Evolutionary conservation across 1,284 basidiomycete genomes (phyloP).

Genomic region (Sanguinoderma infundibulare): DNA sequence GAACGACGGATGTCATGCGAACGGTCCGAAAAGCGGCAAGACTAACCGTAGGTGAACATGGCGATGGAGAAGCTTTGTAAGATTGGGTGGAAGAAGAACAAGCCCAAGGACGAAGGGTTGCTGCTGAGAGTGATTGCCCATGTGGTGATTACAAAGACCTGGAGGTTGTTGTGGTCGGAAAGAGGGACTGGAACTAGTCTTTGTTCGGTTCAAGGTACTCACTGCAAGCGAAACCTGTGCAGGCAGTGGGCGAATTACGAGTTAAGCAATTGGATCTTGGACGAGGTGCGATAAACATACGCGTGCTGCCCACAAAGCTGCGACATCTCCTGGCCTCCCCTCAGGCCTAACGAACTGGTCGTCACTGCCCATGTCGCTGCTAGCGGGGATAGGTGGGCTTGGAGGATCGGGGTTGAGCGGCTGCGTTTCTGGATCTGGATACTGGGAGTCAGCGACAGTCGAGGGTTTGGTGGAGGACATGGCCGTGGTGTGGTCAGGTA

Average conservation of each 20-base stretch:
- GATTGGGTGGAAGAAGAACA: constrained; percentile 70
- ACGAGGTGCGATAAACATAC: constrained; percentile 36
- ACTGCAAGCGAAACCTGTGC: constrained; percentile 34
- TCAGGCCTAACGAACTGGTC: constrained; percentile 43
- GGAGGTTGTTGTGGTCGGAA: not conserved
- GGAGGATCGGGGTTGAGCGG: constrained; percentile 22
- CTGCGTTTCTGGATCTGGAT: constrained; percentile 22
- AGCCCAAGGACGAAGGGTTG: constrained; percentile 51
- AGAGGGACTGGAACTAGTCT: too few relatives aligned
- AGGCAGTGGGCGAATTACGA: not conserved
- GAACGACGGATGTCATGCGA: constrained; percentile 5
- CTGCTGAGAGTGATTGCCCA: constrained; percentile 56
- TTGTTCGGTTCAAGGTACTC: constrained; percentile 15
- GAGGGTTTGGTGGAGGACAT: constrained; percentile 12
- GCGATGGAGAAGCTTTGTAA: constrained; percentile 60
- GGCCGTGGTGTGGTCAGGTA: not conserved
- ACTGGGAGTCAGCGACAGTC: constrained; percentile 3
- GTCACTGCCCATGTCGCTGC: constrained; percentile 39
- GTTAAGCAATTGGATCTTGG: too few relatives aligned
- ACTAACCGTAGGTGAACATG: constrained; percentile 62
- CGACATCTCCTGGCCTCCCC: constrained; percentile 43
- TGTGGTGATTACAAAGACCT: constrained; percentile 54
- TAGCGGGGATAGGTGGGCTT: not conserved
- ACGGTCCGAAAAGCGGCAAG: not conserved
- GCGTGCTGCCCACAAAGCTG: constrained; percentile 42